Evolutionary conservation across 2,329 filamentous ascomycete species (phyloP), one percentile per base, ranked within the genome.

Genomic region (Ascosphaera apis): DNA sequence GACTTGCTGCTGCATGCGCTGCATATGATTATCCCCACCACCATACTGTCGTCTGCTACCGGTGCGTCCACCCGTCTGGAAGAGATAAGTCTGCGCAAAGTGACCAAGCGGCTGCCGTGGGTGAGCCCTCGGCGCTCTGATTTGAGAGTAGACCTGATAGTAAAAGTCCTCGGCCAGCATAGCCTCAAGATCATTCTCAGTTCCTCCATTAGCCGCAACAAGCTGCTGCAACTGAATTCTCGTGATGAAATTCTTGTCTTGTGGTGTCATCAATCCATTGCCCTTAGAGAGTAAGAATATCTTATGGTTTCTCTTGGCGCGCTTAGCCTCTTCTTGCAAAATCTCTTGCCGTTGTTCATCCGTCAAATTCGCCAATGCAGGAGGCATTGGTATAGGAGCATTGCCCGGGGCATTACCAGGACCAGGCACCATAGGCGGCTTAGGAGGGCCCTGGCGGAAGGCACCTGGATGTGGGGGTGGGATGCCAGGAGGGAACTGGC

Each of bases 241-340:
- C 3, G 88, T 95, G 45, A 98, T 92, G 57, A 95, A 98, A 53
- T 93, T 98, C 65, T 98, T 98, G 58, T 98, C 88, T 51, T 95
- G 86, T 0, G 88, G 88, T 3, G 88, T 98, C 88, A 98, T 98
- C 41, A 98, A 60, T 16, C 88, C 88, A 49, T 98, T 98, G 48
- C 91, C 83, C 57, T 82, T 83, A 16, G 82, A 91, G 36, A 93
- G 61, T 31, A 91, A 64, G 59, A 84, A 86, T 42, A 98, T 95
- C 63, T 98, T 98, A 61, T 95, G 86, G 51, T 98, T 95, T 31
- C 88, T 72, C 64, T 98, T 98, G 4, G 88, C 84, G 35, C 88
- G 74, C 57, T 84, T 88, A 0, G 84, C 84, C 54, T 98, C 88
- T 53, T 92, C 84, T 43, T 82, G 74, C 36, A 95, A 56, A 50